Percentiles rank a stretch among this genome's conserved stretches.
phyloP scores from a whole-genome alignment of 2,329 filamentous ascomycete species.

The Alternaria incomplexa region DNA sequence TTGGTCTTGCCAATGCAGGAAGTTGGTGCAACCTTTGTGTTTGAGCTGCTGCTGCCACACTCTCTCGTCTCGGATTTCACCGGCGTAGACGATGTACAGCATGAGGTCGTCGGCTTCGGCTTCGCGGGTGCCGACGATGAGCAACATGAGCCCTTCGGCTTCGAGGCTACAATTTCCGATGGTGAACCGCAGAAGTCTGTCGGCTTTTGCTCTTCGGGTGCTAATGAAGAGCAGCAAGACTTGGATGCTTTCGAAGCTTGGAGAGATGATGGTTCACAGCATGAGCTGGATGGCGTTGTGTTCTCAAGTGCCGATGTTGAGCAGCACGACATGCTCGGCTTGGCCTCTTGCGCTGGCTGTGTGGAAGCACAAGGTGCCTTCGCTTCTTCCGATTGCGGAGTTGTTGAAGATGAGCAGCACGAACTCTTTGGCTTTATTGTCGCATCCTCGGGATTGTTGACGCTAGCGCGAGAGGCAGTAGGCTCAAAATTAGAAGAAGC shows the following conservation, averaged over 20 bases:
- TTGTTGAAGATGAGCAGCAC: neutral
- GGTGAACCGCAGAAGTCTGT: neutral
- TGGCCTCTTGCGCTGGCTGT: neutral
- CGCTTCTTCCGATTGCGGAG: neutral
- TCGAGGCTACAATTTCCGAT: neutral
- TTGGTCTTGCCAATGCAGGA: neutral
- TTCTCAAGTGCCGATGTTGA: neutral
- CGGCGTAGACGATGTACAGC: neutral
- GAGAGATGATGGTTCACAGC: neutral
- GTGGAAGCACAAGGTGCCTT: neutral
- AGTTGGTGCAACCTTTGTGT: too few relatives aligned
- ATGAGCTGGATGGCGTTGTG: neutral
- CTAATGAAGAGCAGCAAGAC: neutral
- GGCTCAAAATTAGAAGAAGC: neutral
- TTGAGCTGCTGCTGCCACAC: neutral
- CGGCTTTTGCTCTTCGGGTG: neutral
- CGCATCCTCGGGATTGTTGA: neutral
- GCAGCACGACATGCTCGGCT: neutral
- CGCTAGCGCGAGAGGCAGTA: neutral
- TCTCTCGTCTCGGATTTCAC: neutral
- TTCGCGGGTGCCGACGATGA: neutral
- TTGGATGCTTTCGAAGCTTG: neutral
- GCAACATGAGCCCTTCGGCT: slow-evolving; percentile 13
- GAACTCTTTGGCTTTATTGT: neutral
- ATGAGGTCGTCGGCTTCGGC: neutral